A percentile compares a stretch with the other conserved stretches of the same genome.
Evolutionary conservation across 441 rosid species (phyloP).

Genomic region (Pelargonium citronellum): DNA sequence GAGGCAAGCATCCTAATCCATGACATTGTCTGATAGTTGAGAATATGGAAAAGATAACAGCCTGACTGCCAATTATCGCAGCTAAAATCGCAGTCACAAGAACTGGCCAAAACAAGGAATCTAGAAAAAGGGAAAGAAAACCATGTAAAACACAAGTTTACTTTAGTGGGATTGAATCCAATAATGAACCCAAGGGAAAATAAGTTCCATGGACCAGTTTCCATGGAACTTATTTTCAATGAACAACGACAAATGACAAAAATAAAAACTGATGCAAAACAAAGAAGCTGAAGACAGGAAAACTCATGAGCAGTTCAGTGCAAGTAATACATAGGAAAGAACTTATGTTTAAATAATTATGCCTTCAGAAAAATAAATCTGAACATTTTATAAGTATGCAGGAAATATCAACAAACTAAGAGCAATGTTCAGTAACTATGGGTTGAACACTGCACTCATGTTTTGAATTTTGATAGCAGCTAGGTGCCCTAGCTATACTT

Average conservation of each 20-base stretch:
- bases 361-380: not conserved
- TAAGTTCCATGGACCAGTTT: no score
- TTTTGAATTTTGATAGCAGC: not conserved
- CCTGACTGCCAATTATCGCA: constrained; percentile 83
- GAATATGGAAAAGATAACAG: constrained; percentile 78
- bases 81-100: constrained; percentile 80
- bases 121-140: constrained; percentile 36
- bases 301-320: not conserved
- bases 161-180: not conserved
- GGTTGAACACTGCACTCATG: not conserved
- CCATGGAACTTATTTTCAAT: not conserved
- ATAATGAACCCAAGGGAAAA: not conserved
- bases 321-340: not conserved
- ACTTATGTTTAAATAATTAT: not conserved
- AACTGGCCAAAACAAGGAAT: constrained; percentile 75
- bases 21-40: constrained; percentile 84
- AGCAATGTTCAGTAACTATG: not conserved
- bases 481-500: not conserved
- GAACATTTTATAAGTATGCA: not conserved
- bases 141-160: not conserved
- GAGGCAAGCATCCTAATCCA: constrained; percentile 93
- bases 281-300: not conserved
- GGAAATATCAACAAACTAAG: not conserved
- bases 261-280: constrained; percentile 16
- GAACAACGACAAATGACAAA: constrained; percentile 14